These are phyloP conservation scores for Vickermania ingenoplastis DNA, from an alignment of 208 protist species.

Conservation along the genomic window DNA sequence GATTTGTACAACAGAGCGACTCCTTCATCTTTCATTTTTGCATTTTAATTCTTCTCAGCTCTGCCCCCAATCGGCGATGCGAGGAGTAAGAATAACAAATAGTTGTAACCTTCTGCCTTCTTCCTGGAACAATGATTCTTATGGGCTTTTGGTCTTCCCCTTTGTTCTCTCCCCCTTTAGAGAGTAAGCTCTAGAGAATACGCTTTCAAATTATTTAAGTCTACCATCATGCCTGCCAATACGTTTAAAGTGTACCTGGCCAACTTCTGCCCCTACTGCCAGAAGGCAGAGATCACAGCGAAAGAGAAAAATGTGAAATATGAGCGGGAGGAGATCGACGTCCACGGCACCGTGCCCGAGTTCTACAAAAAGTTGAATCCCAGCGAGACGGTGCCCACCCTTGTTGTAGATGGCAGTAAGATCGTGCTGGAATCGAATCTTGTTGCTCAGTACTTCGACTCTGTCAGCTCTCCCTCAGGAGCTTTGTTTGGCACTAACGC, in stretches of 20 bases:
- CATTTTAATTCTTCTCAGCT: too few relatives aligned
- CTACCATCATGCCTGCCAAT: slow-evolving; percentile 22
- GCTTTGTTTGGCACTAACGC: slow-evolving; percentile 32
- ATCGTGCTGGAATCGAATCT: slow-evolving; percentile 59
- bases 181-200: too few relatives aligned
- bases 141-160: too few relatives aligned
- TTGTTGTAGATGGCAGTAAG: slow-evolving; percentile 42
- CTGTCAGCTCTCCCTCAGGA: slow-evolving; percentile 12
- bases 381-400: slow-evolving; percentile 52
- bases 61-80: too few relatives aligned
- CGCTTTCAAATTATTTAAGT: too few relatives aligned
- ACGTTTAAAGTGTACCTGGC: slow-evolving; percentile 61
- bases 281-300: slow-evolving; percentile 49
- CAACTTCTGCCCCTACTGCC: slow-evolving; percentile 50
- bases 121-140: too few relatives aligned
- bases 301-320: slow-evolving; percentile 37
- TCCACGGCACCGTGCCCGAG: slow-evolving; percentile 40
- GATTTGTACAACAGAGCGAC: too few relatives aligned
- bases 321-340: slow-evolving; percentile 37
- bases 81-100: too few relatives aligned
- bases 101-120: too few relatives aligned
- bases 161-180: too few relatives aligned
- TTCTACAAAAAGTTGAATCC: slow-evolving; percentile 79
- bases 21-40: too few relatives aligned
- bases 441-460: slow-evolving; percentile 64